A percentile compares a stretch with the other conserved stretches of the same genome.
phyloP scores from a whole-genome alignment of 192 early-diverging fungal species.

The Entophlyctis helioformis region DNA sequence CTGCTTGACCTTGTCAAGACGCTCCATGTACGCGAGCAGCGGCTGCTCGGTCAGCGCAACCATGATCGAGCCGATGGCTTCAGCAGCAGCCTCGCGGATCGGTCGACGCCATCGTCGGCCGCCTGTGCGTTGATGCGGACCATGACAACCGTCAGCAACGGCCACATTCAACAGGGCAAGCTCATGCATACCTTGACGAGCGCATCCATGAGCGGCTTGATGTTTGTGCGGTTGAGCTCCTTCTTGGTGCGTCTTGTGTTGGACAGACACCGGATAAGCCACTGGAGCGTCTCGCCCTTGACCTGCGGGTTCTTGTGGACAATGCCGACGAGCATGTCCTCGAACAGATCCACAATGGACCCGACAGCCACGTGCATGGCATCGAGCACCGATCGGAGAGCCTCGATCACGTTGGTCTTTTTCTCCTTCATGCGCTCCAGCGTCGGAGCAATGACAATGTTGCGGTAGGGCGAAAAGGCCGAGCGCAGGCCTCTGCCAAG shows the following conservation, averaged over 20 bases:
- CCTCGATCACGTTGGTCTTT: slow-evolving; percentile 79
- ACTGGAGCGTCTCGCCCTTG: slow-evolving; percentile 59
- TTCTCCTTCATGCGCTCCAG: slow-evolving; percentile 95
- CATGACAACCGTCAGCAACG: neutral
- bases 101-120: slow-evolving; percentile 73
- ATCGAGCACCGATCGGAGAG: slow-evolving; percentile 66
- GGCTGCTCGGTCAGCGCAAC: slow-evolving; percentile 73
- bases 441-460: slow-evolving; percentile 53
- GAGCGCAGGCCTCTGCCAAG: slow-evolving; percentile 68
- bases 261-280: slow-evolving; percentile 64
- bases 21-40: slow-evolving; percentile 53
- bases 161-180: neutral
- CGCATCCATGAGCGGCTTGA: slow-evolving; percentile 67
- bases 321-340: slow-evolving; percentile 56
- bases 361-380: slow-evolving; percentile 66
- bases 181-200: slow-evolving; percentile 37
- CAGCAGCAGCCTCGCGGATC: slow-evolving; percentile 70
- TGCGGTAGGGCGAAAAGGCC: slow-evolving; percentile 70
- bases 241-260: no score
- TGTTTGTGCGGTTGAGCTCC: no score
- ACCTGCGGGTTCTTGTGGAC: slow-evolving; percentile 93
- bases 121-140: slow-evolving; percentile 12
- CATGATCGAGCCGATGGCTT: slow-evolving; percentile 82
- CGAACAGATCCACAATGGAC: slow-evolving; percentile 58
- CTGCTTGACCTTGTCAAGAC: slow-evolving; percentile 77